Evolutionary conservation across 2,329 filamentous ascomycete genomes (phyloP), one percentile per base, ranked within the genome.

Genomic region (Chaetomium sp.): DNA sequence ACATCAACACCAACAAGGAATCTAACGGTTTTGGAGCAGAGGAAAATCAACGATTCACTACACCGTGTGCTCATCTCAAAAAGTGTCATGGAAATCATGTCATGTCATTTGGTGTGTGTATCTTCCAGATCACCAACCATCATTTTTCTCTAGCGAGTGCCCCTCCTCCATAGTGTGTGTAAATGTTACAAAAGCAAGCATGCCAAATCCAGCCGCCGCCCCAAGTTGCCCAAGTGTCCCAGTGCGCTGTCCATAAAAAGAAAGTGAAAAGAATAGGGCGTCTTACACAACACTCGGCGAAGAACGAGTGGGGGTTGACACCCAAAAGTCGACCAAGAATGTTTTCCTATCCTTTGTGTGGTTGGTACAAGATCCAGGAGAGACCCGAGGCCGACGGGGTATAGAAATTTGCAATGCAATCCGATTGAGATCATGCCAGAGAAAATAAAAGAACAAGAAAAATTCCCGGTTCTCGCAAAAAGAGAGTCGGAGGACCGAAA

Each of bases 61-160:
- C 37, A 40, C 37, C 4, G 40, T n/a, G 40, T 10, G 6, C 40
- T 2, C 10, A 40, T 9, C 8, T 40, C 37, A 40, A 40, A 4
- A 12, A 12, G 11, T n/a, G 6, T 42, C 7, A n/a, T 42, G 11
- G 6, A 42, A 10, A 8, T 6, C 5, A 8, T 10, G 6, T 14
- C 6, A 6, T 42, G 10, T 44, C 7, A 33, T 19, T 36, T 46
- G 12, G 43, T 53, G 10, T 19, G 11, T 44, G 50, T 52, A 8
- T 42, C 32, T 45, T 33, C 47, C 46, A 36, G 34, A 42, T 14
- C 6, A 19, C 40, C 33, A 27, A 9, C 37, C 40, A 12, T 42
- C 40, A 27, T 7, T 54, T 50, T 55, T 55, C 53, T 55, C 53
- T 55, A 55, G 41, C 47, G 47, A 50, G 41, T 55, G 47, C 40